Conservation (phyloP, 345 rosid species). For the Excoecaria agallocha region DNA sequence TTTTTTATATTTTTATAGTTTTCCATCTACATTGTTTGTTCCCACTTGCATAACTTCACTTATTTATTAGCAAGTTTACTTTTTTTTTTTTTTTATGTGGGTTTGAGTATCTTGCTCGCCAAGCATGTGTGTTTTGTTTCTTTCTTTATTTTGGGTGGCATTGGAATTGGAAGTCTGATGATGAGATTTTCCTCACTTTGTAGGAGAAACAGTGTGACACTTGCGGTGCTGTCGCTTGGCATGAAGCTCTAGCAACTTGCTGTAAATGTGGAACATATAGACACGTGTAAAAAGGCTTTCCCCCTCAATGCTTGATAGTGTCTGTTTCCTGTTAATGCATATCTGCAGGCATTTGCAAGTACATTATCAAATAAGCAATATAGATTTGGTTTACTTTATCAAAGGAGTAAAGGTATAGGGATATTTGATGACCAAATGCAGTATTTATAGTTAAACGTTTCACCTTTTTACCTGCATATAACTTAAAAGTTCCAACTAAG, state of each 20-base stretch:
- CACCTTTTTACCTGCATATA: too few species aligned
- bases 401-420: background rate
- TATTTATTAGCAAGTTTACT: too few species aligned
- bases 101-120: too few species aligned
- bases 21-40: too few species aligned
- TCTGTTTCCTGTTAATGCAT: background rate
- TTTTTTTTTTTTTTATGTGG: too few species aligned
- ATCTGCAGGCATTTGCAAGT: background rate
- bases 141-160: too few species aligned
- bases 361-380: background rate
- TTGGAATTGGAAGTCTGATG: background rate
- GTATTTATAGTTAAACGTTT: too few species aligned
- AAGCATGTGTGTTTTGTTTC: too few species aligned
- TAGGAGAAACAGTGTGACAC: conserved; percentile 39
- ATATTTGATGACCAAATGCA: too few species aligned
- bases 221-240: conserved; percentile 44
- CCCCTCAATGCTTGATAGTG: conserved; percentile 6
- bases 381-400: background rate
- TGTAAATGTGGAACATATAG: conserved; percentile 33
- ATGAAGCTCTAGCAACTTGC: conserved; percentile 36
- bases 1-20: too few species aligned
- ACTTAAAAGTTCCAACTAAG: too few species aligned
- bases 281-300: conserved; percentile 46
- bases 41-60: too few species aligned
- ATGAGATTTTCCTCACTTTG: background rate